These are phyloP conservation scores for Berberis thunbergii DNA, from an alignment of 164 flowering plant genomes.

Conservation along the genomic window DNA sequence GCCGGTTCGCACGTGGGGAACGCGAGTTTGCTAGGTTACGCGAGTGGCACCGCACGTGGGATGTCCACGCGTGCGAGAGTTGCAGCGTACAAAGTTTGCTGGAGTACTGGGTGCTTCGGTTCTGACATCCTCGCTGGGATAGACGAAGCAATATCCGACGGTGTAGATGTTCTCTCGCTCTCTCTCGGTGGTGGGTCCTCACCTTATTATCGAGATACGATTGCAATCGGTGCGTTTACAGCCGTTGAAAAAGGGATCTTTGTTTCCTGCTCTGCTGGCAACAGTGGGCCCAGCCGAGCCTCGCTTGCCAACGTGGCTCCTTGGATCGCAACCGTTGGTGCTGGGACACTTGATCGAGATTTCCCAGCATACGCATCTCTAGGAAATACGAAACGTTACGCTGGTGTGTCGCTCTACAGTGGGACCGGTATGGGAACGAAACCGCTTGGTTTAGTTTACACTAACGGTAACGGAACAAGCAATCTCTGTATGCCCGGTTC, in stretches of 20 bases:
- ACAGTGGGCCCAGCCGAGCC: conserved; percentile 55
- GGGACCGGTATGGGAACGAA: conserved; percentile 56
- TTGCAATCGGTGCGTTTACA: conserved; percentile 67
- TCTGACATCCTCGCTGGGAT: conserved; percentile 81
- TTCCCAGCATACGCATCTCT: conserved; percentile 61
- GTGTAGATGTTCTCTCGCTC: conserved; percentile 73
- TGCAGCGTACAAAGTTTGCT: conserved; percentile 76
- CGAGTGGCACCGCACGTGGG: conserved; percentile 78
- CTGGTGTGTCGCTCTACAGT: conserved; percentile 72
- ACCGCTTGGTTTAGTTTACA: conserved; percentile 40
- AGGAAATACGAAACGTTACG: conserved; percentile 31
- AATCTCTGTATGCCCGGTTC: conserved; percentile 67
- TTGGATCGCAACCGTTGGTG: conserved; percentile 88
- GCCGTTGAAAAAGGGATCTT: conserved; percentile 75
- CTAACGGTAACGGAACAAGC: conserved; percentile 21
- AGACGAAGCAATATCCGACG: conserved; percentile 64
- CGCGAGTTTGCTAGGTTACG: conserved; percentile 77
- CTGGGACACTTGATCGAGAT: conserved; percentile 79
- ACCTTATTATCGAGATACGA: conserved; percentile 52
- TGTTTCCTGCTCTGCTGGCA: conserved; percentile 84
- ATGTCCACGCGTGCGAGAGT: conserved; percentile 69
- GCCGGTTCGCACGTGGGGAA: conserved; percentile 50
- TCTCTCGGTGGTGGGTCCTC: conserved; percentile 78
- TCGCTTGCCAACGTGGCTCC: conserved; percentile 69
- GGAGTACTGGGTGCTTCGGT: conserved; percentile 62